Percentiles rank a stretch among this genome's conserved stretches.
These are phyloP conservation scores for Linnemannia elongata DNA, from an alignment of 192 early-diverging fungal species.

Conservation along the genomic window DNA sequence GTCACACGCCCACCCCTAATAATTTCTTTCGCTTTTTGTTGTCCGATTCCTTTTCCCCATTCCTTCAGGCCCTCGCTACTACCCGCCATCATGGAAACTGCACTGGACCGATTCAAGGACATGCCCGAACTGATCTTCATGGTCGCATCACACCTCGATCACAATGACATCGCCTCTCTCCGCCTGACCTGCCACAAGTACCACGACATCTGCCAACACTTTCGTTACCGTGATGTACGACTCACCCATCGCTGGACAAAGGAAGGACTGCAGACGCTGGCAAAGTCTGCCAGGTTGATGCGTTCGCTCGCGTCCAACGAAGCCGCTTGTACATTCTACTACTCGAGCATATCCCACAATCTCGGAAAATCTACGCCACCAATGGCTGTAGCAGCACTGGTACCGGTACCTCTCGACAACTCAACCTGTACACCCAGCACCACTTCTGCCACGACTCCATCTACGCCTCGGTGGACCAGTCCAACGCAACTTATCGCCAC, in stretches of 20 bases:
- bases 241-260: not conserved
- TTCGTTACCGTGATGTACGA: not conserved
- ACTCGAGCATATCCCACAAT: not conserved
- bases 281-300: not conserved
- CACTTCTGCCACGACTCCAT: not conserved
- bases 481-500: not conserved
- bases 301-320: not conserved
- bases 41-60: not conserved
- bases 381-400: not conserved
- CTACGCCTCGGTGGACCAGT: not conserved
- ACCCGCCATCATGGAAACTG: not conserved
- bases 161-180: not conserved
- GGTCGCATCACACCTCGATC: not conserved
- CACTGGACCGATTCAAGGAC: not conserved
- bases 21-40: too few relatives aligned
- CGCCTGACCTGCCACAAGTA: not conserved
- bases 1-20: too few relatives aligned
- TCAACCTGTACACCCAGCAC: not conserved
- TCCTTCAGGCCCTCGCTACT: not conserved
- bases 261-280: not conserved
- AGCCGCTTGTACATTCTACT: not conserved
- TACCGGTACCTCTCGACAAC: not conserved
- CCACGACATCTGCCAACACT: not conserved
- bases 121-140: not conserved
- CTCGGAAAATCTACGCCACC: not conserved